Evolutionary conservation across 2,329 filamentous ascomycete species (phyloP).

Genomic region (Dothistroma pini): DNA sequence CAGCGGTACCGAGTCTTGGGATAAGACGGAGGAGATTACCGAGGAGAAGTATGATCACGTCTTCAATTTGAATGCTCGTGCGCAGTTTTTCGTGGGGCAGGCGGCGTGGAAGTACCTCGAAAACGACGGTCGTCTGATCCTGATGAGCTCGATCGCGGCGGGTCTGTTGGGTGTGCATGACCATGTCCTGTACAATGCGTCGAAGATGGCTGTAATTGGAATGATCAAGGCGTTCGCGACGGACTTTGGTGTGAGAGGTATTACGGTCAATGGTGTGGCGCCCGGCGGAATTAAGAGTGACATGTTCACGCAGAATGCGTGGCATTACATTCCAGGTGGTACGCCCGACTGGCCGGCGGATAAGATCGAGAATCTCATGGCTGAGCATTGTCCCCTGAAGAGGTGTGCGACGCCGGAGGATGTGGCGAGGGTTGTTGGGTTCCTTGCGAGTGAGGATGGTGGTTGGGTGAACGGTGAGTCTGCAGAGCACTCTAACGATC

Average conservation of each 20-base stretch:
- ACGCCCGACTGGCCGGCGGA: constrained; percentile 48
- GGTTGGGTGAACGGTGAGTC: constrained; percentile 39
- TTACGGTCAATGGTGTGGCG: constrained; percentile 70
- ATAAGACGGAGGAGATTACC: constrained; percentile 64
- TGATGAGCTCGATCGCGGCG: constrained; percentile 69
- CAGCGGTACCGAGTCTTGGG: constrained; percentile 62
- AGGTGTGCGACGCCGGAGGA: constrained; percentile 48
- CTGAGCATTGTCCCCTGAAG: constrained; percentile 48
- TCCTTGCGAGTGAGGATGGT: constrained; percentile 38
- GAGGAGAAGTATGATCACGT: constrained; percentile 70
- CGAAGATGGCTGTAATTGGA: constrained; percentile 69
- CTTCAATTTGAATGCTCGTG: constrained; percentile 64
- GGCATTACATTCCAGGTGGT: constrained; percentile 43
- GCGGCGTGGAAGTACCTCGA: constrained; percentile 68
- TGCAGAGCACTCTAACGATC: not conserved
- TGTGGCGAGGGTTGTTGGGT: constrained; percentile 40
- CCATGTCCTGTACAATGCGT: constrained; percentile 68
- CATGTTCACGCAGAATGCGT: constrained; percentile 59
- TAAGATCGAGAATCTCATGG: constrained; percentile 51
- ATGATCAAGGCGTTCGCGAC: constrained; percentile 69
- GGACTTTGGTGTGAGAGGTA: constrained; percentile 64
- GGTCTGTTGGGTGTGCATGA: constrained; percentile 65
- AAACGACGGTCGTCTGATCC: constrained; percentile 66
- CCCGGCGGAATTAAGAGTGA: constrained; percentile 72
- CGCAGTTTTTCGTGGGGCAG: constrained; percentile 75